Percentiles rank a stretch among this genome's conserved stretches.
phyloP scores from a whole-genome alignment of 345 rosid species.

The Pelargonium nanum region DNA sequence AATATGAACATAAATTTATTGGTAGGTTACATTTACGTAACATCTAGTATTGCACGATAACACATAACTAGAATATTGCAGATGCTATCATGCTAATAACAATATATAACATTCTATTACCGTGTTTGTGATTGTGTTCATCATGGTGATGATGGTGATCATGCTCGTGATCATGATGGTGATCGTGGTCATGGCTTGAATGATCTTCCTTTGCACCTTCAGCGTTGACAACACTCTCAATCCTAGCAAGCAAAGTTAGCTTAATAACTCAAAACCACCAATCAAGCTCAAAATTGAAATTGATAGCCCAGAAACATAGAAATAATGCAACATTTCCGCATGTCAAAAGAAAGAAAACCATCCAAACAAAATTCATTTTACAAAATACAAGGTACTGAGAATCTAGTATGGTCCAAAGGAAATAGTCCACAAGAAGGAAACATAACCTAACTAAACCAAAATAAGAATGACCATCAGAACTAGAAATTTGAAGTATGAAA shows the following conservation, averaged over 20 bases:
- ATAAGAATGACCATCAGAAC: no score
- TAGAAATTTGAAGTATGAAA: no score
- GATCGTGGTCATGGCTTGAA: slow-evolving; percentile 33
- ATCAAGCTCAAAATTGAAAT: neutral
- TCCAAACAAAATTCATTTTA: neutral
- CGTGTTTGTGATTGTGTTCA: slow-evolving; percentile 58
- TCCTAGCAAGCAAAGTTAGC: slow-evolving; percentile 37
- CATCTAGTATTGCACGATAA: no score
- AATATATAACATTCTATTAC: slow-evolving; percentile 32
- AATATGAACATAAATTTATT: no score
- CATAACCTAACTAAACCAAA: no score
- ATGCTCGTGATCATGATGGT: slow-evolving; percentile 23
- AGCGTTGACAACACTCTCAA: slow-evolving; percentile 61
- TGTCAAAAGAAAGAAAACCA: neutral
- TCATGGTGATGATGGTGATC: slow-evolving; percentile 43
- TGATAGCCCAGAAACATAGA: neutral
- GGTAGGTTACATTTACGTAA: no score
- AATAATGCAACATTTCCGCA: neutral
- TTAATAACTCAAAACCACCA: slow-evolving; percentile 5
- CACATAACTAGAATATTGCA: no score
- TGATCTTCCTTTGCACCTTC: slow-evolving; percentile 48
- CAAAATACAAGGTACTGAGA: no score
- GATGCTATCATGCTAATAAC: no score
- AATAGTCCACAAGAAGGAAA: neutral
- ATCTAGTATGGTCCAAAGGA: neutral